These are phyloP conservation scores for Sinapis alba DNA, from an alignment of 441 rosid species.

Conservation along the genomic window DNA sequence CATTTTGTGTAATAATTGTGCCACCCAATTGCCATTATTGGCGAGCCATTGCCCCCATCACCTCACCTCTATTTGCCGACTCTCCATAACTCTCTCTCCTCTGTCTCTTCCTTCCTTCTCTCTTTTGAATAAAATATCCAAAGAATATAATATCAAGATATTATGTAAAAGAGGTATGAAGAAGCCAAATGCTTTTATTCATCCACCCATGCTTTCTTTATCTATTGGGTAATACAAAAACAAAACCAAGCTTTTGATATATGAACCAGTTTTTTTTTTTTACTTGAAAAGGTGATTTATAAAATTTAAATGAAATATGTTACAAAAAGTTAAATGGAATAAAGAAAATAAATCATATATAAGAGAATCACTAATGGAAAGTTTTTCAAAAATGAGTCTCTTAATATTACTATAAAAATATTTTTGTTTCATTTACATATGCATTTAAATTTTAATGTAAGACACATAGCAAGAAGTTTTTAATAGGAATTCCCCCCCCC, in stretches of 20 bases:
- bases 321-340: too few relatives aligned
- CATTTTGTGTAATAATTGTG: slow-evolving; percentile 32
- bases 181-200: slow-evolving; percentile 6
- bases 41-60: slow-evolving; percentile 29
- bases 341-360: neutral
- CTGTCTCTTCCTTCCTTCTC: slow-evolving; percentile 16
- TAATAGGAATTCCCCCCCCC: neutral
- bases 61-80: slow-evolving; percentile 32
- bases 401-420: neutral
- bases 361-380: neutral
- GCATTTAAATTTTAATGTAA: neutral
- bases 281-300: neutral
- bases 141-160: neutral
- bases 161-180: slow-evolving; percentile 5
- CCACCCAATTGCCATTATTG: slow-evolving; percentile 36
- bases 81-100: slow-evolving; percentile 8
- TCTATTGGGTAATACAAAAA: slow-evolving; percentile 3
- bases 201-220: neutral
- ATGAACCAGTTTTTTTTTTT: neutral
- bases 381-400: neutral
- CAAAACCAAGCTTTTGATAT: neutral
- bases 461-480: neutral
- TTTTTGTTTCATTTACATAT: too few relatives aligned
- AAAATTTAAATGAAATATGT: too few relatives aligned
- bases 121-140: slow-evolving; percentile 17